Percentiles rank a stretch among this genome's conserved stretches.
phyloP scores from a whole-genome alignment of 2,329 filamentous ascomycete genomes.

The Exserohilum turcica region DNA sequence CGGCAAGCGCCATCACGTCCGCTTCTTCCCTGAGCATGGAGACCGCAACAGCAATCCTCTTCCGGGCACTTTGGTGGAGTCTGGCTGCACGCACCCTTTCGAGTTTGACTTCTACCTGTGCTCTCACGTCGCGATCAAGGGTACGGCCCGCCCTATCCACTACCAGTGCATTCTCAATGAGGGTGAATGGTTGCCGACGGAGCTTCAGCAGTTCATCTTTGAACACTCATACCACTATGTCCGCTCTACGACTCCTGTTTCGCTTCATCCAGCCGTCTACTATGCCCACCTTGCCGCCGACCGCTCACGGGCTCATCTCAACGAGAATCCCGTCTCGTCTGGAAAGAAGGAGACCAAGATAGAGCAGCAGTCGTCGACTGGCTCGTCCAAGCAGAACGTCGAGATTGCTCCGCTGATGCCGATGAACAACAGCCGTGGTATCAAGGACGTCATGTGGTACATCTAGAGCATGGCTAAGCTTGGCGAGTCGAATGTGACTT shows the following conservation, averaged over 20 bases:
- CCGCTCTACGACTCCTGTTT: constrained; percentile 90
- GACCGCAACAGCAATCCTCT: constrained; percentile 83
- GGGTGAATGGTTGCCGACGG: constrained; percentile 66
- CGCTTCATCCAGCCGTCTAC: constrained; percentile 86
- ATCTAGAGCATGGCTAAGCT: constrained; percentile 42
- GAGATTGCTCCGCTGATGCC: constrained; percentile 49
- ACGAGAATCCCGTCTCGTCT: constrained; percentile 47
- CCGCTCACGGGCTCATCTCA: constrained; percentile 78
- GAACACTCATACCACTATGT: constrained; percentile 94
- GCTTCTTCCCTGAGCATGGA: constrained; percentile 77
- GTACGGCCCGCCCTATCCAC: constrained; percentile 88
- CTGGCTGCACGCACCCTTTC: constrained; percentile 86
- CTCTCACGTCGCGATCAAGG: constrained; percentile 82
- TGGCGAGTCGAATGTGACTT: background rate
- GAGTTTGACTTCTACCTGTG: constrained; percentile 86
- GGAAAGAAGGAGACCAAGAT: constrained; percentile 47
- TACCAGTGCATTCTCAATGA: constrained; percentile 92
- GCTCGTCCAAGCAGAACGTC: constrained; percentile 37
- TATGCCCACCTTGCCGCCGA: constrained; percentile 90
- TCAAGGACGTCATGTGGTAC: constrained; percentile 57
- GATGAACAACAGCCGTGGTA: constrained; percentile 48
- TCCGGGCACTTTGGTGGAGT: constrained; percentile 86
- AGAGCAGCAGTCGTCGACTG: constrained; percentile 34
- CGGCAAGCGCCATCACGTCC: constrained; percentile 87
- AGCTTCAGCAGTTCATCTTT: constrained; percentile 87